These are phyloP conservation scores for Epithele typhae DNA, from an alignment of 768 basidiomycete genomes.

Conservation along the genomic window DNA sequence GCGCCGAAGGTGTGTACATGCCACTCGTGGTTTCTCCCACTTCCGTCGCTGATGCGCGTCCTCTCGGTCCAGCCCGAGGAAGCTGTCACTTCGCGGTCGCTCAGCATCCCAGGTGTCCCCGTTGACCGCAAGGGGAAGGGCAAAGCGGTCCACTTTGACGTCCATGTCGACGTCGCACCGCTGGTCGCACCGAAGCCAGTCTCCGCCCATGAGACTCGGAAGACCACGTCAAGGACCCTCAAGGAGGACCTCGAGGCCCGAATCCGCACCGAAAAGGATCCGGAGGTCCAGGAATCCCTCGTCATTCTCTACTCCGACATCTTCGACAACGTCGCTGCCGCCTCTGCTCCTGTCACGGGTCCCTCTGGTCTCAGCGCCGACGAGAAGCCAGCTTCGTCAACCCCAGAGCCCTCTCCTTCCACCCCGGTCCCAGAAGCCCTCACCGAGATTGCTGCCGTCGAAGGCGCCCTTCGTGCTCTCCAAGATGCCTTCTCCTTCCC, in stretches of 20 bases:
- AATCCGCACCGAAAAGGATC: constrained; percentile 12
- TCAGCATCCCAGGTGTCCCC: not conserved
- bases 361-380: not conserved
- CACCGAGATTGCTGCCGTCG: constrained; percentile 37
- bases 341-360: constrained; percentile 2
- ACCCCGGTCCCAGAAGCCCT: constrained; percentile 22
- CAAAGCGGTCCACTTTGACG: constrained; percentile 16
- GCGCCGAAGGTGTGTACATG: not conserved
- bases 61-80: constrained; percentile 1
- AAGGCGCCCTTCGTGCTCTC: constrained; percentile 34
- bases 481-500: constrained; percentile 37
- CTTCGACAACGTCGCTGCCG: constrained; percentile 1
- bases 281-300: constrained; percentile 11
- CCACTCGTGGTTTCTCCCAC: not conserved
- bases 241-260: constrained; percentile 14
- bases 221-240: not conserved
- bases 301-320: constrained; percentile 15
- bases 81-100: not conserved
- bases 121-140: constrained; percentile 19
- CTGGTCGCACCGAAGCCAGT: not conserved
- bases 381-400: not conserved
- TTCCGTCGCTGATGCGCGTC: not conserved
- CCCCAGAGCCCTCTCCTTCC: constrained; percentile 3
- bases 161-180: not conserved
- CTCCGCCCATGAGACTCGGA: not conserved